Evolutionary conservation across 2,329 filamentous ascomycete species (phyloP).

Genomic region (Venturiaceae sp.): DNA sequence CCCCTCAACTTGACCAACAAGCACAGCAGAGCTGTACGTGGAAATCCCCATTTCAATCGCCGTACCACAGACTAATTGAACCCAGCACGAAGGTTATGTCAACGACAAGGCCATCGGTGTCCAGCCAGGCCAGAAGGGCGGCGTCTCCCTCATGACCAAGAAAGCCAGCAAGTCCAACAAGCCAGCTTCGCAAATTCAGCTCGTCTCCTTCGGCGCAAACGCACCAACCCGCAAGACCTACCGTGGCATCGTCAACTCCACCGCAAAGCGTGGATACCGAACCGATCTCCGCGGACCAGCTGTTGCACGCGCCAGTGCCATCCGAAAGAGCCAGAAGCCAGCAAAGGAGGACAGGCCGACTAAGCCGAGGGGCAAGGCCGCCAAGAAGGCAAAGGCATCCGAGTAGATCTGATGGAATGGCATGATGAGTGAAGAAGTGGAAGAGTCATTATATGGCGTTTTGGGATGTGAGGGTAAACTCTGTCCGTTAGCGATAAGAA

Average conservation of each 20-base stretch:
- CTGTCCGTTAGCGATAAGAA: neutral
- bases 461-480: neutral
- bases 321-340: slow-evolving; percentile 68
- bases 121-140: slow-evolving; percentile 64
- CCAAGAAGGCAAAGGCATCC: slow-evolving; percentile 49
- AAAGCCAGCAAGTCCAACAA: slow-evolving; percentile 62
- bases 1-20: slow-evolving; percentile 88
- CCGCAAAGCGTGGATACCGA: slow-evolving; percentile 77
- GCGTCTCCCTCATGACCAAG: slow-evolving; percentile 76
- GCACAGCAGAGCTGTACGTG: slow-evolving; percentile 75
- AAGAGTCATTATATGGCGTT: slow-evolving; percentile 1
- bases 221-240: slow-evolving; percentile 79
- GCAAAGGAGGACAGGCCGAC: slow-evolving; percentile 64
- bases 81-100: slow-evolving; percentile 79
- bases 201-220: slow-evolving; percentile 59
- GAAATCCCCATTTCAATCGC: slow-evolving; percentile 5
- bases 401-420: neutral
- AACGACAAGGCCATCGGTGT: slow-evolving; percentile 80
- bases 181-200: slow-evolving; percentile 58
- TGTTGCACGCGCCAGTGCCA: slow-evolving; percentile 76
- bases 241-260: slow-evolving; percentile 73
- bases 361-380: slow-evolving; percentile 74
- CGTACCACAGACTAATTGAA: slow-evolving; percentile 15
- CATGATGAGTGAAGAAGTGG: neutral
- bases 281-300: slow-evolving; percentile 47